Base-by-base conservation (phyloP, 176 grass and related monocot species). In the Luzula sylvatica region DNA sequence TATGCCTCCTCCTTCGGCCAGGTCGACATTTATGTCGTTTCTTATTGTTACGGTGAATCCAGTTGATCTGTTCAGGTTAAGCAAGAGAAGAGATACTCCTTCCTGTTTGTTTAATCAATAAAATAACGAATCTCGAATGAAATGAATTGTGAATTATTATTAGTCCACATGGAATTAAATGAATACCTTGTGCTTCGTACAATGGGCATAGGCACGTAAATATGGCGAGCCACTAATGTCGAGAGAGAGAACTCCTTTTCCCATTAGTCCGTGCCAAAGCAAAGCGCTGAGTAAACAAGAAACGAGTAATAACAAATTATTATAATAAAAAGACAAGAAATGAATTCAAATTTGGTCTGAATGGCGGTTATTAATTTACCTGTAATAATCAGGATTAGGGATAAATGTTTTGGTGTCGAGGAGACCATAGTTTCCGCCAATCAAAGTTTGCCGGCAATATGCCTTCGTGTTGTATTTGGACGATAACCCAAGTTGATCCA, bases 321-420 rank as follows among this genome's bases (percentile, higher is more conserved):
- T 57, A 15, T 3, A 23, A 9, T 46, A 4, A 53, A 3, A 56
- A 8, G n/a, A n/a, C n/a, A n/a, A n/a, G n/a, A n/a, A n/a, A n/a
- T n/a, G n/a, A n/a, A n/a, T n/a, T n/a, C n/a, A n/a, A n/a, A n/a
- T n/a, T n/a, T n/a, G n/a, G n/a, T n/a, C n/a, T n/a, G n/a, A n/a
- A n/a, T n/a, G n/a, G n/a, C n/a, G n/a, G 38, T 38, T 51, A 5
- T 12, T 14, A 42, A 65, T 83, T n/a, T 72, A 65, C 93, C 93
- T 87, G 66, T 98, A 98, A 73, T 98, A 98, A 75, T 98, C 93
- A 12, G 93, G 93, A 75, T 98, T 98, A 0, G 93, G 93, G 38
- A 78, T 54, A 14, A 80, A 87, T 53, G 75, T 98, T 15, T 86
- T 54, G 0, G 81, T 87, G 46, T 98, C 86, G n/a, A 98, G 78